Evolutionary conservation across 352 stramenopile species (phyloP).

Genomic region (Globisporangium cederbergense): DNA sequence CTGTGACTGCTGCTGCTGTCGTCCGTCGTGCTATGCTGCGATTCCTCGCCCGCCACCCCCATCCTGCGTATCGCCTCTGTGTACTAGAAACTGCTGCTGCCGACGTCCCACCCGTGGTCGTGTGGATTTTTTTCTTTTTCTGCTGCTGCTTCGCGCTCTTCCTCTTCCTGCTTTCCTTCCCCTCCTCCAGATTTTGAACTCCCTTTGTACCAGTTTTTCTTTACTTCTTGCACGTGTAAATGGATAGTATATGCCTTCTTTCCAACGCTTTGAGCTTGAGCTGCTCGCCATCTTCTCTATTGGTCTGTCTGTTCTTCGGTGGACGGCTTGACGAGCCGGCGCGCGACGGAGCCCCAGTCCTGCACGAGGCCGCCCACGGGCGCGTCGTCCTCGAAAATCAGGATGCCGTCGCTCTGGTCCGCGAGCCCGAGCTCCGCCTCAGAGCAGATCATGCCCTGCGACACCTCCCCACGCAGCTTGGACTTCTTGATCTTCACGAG

Average conservation of each 20-base stretch:
- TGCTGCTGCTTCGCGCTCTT: not conserved
- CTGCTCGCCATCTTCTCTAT: not conserved
- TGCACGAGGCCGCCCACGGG: slow-evolving; percentile 49
- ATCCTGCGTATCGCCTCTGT: slow-evolving; percentile 4
- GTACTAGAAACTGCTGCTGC: slow-evolving; percentile 10
- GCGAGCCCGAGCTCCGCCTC: slow-evolving; percentile 66
- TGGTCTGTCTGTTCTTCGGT: not conserved
- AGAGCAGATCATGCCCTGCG: slow-evolving; percentile 82
- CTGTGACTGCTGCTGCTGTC: not conserved
- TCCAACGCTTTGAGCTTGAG: not conserved
- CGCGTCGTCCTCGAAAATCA: slow-evolving; percentile 56
- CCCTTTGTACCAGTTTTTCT: slow-evolving; percentile 7
- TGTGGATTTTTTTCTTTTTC: slow-evolving; percentile 2
- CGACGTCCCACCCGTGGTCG: slow-evolving; percentile 8
- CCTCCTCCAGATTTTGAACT: slow-evolving; percentile 1
- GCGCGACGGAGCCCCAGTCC: slow-evolving; percentile 35
- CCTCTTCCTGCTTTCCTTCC: not conserved
- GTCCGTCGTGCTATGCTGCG: not conserved
- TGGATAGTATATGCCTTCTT: slow-evolving; percentile 5
- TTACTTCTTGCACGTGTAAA: slow-evolving; percentile 1
- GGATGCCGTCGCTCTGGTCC: slow-evolving; percentile 63
- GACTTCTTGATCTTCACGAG: slow-evolving; percentile 86
- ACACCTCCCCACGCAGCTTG: slow-evolving; percentile 74
- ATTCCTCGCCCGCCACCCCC: not conserved
- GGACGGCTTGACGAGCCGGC: slow-evolving; percentile 20